phyloP scores from a whole-genome alignment of 1,284 basidiomycete species.

The Kalmanozyma brasiliensis region DNA sequence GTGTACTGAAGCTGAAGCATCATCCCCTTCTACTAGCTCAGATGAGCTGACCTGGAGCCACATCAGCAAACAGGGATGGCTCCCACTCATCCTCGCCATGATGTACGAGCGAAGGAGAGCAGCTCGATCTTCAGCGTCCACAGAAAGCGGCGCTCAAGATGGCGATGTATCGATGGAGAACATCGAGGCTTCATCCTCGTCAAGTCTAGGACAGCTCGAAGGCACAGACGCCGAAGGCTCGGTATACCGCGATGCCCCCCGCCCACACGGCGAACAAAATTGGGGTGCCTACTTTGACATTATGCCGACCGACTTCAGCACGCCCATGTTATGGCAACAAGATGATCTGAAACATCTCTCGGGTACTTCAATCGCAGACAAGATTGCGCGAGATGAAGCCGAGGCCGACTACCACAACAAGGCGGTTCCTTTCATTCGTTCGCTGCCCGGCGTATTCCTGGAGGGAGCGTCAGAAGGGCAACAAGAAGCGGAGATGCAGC shows the following conservation, averaged over 20 bases:
- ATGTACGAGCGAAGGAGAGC: slow-evolving; percentile 82
- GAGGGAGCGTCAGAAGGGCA: slow-evolving; percentile 16
- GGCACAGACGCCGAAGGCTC: slow-evolving; percentile 26
- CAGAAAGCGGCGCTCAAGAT: slow-evolving; percentile 2
- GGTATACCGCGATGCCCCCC: slow-evolving; percentile 7
- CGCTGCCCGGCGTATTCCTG: slow-evolving; percentile 51
- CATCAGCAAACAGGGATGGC: slow-evolving; percentile 75
- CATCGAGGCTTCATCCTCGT: slow-evolving; percentile 5
- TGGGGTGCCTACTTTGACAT: slow-evolving; percentile 65
- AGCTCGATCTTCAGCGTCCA: background rate
- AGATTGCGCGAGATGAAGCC: slow-evolving; percentile 86
- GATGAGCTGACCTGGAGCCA: slow-evolving; percentile 25
- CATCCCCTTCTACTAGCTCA: background rate
- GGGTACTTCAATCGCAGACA: slow-evolving; percentile 86
- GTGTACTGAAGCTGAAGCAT: slow-evolving; percentile 34
- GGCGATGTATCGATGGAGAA: slow-evolving; percentile 48
- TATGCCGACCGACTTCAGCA: slow-evolving; percentile 78
- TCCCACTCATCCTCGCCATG: slow-evolving; percentile 87
- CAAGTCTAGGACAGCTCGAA: slow-evolving; percentile 9
- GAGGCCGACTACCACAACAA: slow-evolving; percentile 76
- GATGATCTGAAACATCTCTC: slow-evolving; percentile 80
- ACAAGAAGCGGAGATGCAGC: slow-evolving; percentile 22
- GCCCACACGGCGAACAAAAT: slow-evolving; percentile 27
- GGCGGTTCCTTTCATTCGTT: slow-evolving; percentile 68
- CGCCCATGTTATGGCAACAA: slow-evolving; percentile 93